Percentiles rank a stretch among this genome's conserved stretches.
Evolutionary conservation across 768 basidiomycete genomes (phyloP).

Genomic region (Pisolithus sp.): DNA sequence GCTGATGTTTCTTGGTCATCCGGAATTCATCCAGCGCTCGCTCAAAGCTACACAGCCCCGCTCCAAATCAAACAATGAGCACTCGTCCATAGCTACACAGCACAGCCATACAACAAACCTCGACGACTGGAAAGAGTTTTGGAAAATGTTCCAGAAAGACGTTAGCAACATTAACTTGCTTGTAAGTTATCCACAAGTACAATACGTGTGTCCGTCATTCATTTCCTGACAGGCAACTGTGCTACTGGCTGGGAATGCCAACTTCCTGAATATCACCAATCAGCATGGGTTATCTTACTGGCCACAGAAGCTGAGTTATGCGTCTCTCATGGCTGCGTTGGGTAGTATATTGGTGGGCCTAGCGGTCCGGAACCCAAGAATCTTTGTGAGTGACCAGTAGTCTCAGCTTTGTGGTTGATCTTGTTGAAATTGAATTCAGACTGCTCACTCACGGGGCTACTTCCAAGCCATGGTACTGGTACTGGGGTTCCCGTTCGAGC

Average conservation of each 20-base stretch:
- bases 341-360: not conserved
- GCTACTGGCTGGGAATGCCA: not conserved
- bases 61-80: too few relatives aligned
- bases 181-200: not conserved
- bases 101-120: not conserved
- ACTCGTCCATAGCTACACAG: too few relatives aligned
- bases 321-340: not conserved
- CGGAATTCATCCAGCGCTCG: not conserved
- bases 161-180: not conserved
- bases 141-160: not conserved
- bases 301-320: not conserved
- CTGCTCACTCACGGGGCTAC: not conserved
- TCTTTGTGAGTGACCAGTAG: not conserved
- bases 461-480: not conserved
- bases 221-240: not conserved
- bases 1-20: not conserved
- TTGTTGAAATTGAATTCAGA: not conserved
- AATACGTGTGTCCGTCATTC: too few relatives aligned
- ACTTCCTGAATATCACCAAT: not conserved
- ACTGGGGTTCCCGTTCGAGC: not conserved
- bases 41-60: not conserved
- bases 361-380: not conserved
- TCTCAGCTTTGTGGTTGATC: not conserved
- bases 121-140: not conserved
- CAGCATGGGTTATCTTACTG: not conserved